These are phyloP conservation scores for Microdochium paspali DNA, from an alignment of 2,329 filamentous ascomycete species.

Conservation along the genomic window DNA sequence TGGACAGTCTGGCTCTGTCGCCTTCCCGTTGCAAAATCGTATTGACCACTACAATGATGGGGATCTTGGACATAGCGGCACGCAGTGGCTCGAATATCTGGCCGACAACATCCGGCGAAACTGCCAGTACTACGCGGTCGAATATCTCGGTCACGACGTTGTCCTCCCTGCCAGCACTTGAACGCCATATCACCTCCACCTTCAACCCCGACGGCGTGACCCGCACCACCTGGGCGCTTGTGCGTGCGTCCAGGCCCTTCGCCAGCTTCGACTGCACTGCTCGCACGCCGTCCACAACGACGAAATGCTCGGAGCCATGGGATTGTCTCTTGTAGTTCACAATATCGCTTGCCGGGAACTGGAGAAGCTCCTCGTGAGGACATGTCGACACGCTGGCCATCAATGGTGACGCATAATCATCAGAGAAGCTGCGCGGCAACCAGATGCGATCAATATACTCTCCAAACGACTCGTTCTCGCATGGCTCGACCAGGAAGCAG, in stretches of 20 bases:
- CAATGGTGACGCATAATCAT: conserved; percentile 42
- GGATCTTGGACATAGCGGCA: conserved; percentile 29
- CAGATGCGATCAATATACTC: conserved; percentile 40
- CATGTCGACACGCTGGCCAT: conserved; percentile 46
- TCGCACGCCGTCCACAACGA: conserved; percentile 37
- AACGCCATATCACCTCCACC: conserved; percentile 25
- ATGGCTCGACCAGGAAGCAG: conserved; percentile 36
- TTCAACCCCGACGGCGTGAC: conserved; percentile 18
- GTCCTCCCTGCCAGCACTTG: conserved; percentile 1
- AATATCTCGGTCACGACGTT: conserved; percentile 25
- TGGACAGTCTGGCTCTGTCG: conserved; percentile 2
- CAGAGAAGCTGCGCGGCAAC: conserved; percentile 34
- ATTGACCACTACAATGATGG: conserved; percentile 36
- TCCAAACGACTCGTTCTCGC: conserved; percentile 30
- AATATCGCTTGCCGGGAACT: conserved; percentile 43
- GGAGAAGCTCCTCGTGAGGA: conserved; percentile 36
- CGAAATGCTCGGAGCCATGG: conserved; percentile 37
- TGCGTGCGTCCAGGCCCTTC: conserved; percentile 28
- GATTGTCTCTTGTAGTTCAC: conserved; percentile 38
- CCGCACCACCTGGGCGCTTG: conserved; percentile 26
- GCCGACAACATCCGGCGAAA: conserved; percentile 42
- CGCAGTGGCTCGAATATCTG: conserved; percentile 34
- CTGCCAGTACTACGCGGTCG: conserved; percentile 42
- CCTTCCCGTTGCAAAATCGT: conserved; percentile 24
- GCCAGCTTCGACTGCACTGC: conserved; percentile 37